Percentiles rank a stretch among this genome's conserved stretches.
Evolutionary conservation across 2,329 filamentous ascomycete species (phyloP).

Genomic region (Fusarium sp.): DNA sequence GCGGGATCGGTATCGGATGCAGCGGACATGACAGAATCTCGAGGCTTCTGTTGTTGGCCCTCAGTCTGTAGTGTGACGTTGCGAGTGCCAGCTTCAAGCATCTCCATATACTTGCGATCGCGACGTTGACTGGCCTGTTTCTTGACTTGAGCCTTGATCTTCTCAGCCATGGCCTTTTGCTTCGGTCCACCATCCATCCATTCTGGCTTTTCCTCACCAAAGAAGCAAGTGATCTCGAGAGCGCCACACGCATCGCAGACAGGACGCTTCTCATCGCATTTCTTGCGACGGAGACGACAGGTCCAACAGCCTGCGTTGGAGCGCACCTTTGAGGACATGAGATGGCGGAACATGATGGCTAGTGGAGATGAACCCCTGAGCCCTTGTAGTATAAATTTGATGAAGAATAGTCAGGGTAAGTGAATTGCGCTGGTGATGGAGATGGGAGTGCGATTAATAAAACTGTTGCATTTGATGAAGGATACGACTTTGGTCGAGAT

Average conservation of each 20-base stretch:
- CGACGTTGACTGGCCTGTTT: conserved; percentile 63
- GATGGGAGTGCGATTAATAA: conserved; percentile 4
- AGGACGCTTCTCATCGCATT: conserved; percentile 68
- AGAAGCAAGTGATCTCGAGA: conserved; percentile 70
- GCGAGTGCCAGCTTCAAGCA: conserved; percentile 53
- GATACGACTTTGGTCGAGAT: conserved; percentile 3
- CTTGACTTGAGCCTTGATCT: conserved; percentile 69
- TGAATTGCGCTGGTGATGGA: not conserved
- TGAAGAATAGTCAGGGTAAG: not conserved
- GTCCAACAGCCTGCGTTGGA: conserved; percentile 69
- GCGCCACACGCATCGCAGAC: conserved; percentile 63
- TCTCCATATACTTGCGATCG: conserved; percentile 62
- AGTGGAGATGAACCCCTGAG: not conserved
- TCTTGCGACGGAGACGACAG: conserved; percentile 71
- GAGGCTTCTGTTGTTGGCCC: conserved; percentile 16
- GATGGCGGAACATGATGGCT: conserved; percentile 46
- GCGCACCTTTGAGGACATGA: conserved; percentile 51
- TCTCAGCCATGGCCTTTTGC: conserved; percentile 65
- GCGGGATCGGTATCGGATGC: conserved; percentile 48
- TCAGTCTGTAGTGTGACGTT: conserved; percentile 39
- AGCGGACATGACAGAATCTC: conserved; percentile 30
- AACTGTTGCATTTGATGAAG: conserved; percentile 11
- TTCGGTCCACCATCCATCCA: conserved; percentile 68
- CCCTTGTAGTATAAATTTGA: not conserved
- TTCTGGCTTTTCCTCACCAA: conserved; percentile 63